Evolutionary conservation across 2,329 filamentous ascomycete genomes (phyloP).

Genomic region (Aspergillus sp.): DNA sequence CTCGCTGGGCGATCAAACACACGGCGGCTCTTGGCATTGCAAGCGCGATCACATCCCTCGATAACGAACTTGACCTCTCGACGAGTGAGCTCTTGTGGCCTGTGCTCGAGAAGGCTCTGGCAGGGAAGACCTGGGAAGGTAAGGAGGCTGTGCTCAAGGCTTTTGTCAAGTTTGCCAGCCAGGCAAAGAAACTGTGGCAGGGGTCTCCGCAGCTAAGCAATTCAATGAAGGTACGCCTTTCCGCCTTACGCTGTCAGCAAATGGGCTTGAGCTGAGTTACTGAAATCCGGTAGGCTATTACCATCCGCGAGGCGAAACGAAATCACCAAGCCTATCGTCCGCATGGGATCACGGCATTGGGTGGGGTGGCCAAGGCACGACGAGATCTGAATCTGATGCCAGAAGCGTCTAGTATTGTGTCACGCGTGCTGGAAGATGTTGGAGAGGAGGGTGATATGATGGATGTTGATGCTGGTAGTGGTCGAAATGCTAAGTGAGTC

Average conservation of each 20-base stretch:
- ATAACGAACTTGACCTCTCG: conserved; percentile 53
- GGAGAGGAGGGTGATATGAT: conserved; percentile 59
- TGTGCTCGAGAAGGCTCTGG: conserved; percentile 73
- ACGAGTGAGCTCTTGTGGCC: conserved; percentile 73
- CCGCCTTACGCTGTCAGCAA: not conserved
- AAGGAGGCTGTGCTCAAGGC: conserved; percentile 82
- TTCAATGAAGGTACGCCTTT: conserved; percentile 63
- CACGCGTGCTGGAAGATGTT: conserved; percentile 59
- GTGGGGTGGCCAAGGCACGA: conserved; percentile 66
- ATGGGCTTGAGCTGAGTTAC: not conserved
- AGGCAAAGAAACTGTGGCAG: conserved; percentile 56
- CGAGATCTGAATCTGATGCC: conserved; percentile 68
- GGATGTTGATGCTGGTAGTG: conserved; percentile 60
- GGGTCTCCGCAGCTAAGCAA: conserved; percentile 59
- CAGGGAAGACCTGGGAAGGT: conserved; percentile 86
- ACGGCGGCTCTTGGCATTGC: conserved; percentile 78
- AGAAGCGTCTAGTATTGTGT: conserved; percentile 64
- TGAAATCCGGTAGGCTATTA: conserved; percentile 54
- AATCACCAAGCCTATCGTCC: conserved; percentile 83
- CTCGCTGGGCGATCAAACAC: conserved; percentile 88
- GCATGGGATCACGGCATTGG: conserved; percentile 69
- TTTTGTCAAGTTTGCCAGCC: conserved; percentile 73
- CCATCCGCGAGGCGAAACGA: conserved; percentile 81
- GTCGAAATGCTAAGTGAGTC: conserved; percentile 36
- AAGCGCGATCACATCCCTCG: conserved; percentile 66